Percentiles rank a stretch among this genome's conserved stretches.
phyloP scores from a whole-genome alignment of 305 asterid genomes.

The Nicotiana rustica region DNA sequence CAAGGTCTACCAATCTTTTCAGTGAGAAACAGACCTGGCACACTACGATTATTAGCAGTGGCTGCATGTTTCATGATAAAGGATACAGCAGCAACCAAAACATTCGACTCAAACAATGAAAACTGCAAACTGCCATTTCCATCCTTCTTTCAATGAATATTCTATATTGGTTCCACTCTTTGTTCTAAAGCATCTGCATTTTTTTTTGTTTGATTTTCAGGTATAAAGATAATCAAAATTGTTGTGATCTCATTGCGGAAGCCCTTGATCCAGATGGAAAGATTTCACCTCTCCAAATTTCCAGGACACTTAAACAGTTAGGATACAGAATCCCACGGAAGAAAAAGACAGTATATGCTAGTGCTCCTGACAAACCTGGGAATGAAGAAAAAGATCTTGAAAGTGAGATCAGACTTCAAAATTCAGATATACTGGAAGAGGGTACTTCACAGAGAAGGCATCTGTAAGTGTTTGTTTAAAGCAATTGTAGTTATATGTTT shows the following conservation, averaged over 20 bases:
- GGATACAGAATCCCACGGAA: slow-evolving; percentile 63
- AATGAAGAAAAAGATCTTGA: slow-evolving; percentile 42
- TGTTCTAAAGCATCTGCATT: slow-evolving; percentile 3
- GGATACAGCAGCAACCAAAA: neutral
- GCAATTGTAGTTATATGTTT: slow-evolving; percentile 36
- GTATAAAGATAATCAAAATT: slow-evolving; percentile 65
- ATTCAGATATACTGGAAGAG: slow-evolving; percentile 46
- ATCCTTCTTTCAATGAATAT: neutral
- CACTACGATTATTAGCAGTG: neutral
- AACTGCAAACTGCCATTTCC: slow-evolving; percentile 11
- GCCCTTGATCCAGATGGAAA: slow-evolving; percentile 66
- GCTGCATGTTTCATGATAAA: neutral
- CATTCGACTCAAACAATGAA: neutral
- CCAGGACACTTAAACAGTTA: slow-evolving; percentile 61
- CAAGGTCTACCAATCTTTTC: neutral
- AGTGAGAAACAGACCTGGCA: neutral
- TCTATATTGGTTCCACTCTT: neutral
- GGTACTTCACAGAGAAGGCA: slow-evolving; percentile 58
- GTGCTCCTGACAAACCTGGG: slow-evolving; percentile 43
- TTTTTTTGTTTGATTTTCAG: slow-evolving; percentile 45
- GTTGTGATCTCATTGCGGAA: slow-evolving; percentile 66
- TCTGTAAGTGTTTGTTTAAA: slow-evolving; percentile 57
- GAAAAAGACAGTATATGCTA: slow-evolving; percentile 51
- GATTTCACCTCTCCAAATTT: slow-evolving; percentile 61
- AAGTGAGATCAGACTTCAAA: slow-evolving; percentile 41